Percentiles rank a stretch among this genome's conserved stretches.
phyloP scores from a whole-genome alignment of 495 filamentous ascomycete species.

The Acidiella bohemica region DNA sequence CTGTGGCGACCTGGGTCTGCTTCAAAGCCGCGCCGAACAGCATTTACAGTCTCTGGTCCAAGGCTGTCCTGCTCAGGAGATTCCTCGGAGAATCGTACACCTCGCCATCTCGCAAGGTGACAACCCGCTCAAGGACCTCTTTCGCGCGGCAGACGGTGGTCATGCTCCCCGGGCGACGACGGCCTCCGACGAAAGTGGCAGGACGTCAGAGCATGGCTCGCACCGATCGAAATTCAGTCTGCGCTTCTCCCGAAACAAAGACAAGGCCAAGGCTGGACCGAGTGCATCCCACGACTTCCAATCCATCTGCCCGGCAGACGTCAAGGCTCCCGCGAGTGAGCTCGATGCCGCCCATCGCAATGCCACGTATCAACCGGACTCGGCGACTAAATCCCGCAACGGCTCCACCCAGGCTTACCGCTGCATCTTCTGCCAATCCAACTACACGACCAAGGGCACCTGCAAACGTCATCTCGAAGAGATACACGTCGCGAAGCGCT shows the following conservation, averaged over 20 bases:
- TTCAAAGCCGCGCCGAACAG: neutral
- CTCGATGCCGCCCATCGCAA: no score
- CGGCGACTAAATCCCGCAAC: no score
- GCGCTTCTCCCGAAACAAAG: constrained; percentile 7
- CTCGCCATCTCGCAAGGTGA: neutral
- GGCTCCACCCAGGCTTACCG: no score
- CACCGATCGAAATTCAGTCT: constrained; percentile 7
- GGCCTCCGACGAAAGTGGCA: neutral
- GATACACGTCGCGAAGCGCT: constrained; percentile 13
- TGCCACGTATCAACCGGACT: no score
- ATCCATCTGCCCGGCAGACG: neutral
- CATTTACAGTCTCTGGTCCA: neutral
- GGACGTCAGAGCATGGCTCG: neutral
- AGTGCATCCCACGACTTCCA: neutral
- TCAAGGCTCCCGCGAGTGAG: neutral
- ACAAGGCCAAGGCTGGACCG: neutral
- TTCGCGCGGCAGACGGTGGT: constrained; percentile 1
- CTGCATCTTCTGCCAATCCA: constrained; percentile 8
- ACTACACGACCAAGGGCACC: constrained; percentile 14
- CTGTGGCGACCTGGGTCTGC: neutral
- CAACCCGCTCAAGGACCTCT: neutral
- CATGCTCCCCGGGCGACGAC: no score
- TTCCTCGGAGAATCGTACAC: neutral
- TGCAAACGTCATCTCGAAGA: constrained; percentile 18
- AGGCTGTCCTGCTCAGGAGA: neutral